Evolutionary conservation across 2,329 filamentous ascomycete species (phyloP).

Genomic region (Talaromyces sp.): DNA sequence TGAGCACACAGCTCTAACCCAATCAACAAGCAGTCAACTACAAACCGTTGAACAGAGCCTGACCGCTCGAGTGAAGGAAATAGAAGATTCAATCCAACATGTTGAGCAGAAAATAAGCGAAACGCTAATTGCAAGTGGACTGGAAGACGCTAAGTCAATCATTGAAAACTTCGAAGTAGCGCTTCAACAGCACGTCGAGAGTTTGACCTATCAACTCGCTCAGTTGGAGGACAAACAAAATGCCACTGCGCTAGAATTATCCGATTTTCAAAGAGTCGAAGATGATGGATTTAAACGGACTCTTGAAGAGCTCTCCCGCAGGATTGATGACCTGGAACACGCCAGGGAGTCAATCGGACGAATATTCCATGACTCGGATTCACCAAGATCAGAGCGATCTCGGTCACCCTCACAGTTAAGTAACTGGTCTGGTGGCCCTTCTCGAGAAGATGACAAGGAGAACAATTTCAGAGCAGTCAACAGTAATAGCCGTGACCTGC

Average conservation of each 20-base stretch:
- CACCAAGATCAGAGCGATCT: not conserved
- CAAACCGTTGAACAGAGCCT: not conserved
- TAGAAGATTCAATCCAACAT: not conserved
- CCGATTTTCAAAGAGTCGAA: not conserved
- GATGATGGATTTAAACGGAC: not conserved
- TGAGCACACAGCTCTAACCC: not conserved
- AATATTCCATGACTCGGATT: not conserved
- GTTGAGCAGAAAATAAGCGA: conserved; percentile 1
- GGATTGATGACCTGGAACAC: not conserved
- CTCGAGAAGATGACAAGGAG: not conserved
- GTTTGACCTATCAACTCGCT: conserved; percentile 2
- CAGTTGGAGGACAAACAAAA: conserved; percentile 7
- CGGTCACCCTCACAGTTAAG: not conserved
- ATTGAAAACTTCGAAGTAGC: conserved; percentile 4
- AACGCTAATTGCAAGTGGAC: not conserved
- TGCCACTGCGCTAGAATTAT: not conserved
- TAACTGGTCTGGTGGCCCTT: not conserved
- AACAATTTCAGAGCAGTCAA: not conserved
- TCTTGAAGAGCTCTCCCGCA: not conserved
- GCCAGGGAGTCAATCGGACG: not conserved
- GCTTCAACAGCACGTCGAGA: conserved; percentile 10
- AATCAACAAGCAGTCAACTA: not conserved
- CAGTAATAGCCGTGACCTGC: not conserved
- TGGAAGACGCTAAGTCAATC: not conserved
- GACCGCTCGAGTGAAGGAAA: not conserved